Evolutionary conservation across 176 grass and related monocot genomes (phyloP).

Genomic region (Oryza australiensis): DNA sequence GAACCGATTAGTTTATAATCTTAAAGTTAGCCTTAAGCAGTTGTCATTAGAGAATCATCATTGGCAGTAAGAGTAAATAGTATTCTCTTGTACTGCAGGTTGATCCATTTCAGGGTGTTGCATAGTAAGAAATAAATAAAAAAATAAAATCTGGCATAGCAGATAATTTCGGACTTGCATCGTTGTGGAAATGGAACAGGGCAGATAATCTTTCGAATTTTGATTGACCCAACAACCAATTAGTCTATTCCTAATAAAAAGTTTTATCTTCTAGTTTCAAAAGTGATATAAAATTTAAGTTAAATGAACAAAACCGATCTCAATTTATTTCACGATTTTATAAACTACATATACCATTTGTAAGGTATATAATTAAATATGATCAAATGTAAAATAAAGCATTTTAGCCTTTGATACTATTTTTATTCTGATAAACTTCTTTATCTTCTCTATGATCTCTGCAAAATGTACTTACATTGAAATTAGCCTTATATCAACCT

Average conservation of each 20-base stretch:
- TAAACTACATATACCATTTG: too few relatives aligned
- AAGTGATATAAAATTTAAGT: too few relatives aligned
- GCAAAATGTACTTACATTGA: too few relatives aligned
- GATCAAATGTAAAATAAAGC: too few relatives aligned
- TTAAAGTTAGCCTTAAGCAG: background rate
- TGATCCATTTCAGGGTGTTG: background rate
- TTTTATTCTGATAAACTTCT: too few relatives aligned
- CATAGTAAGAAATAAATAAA: background rate
- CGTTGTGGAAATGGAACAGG: background rate
- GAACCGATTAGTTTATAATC: background rate
- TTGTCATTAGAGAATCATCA: background rate
- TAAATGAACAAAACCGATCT: too few relatives aligned
- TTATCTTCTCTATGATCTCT: too few relatives aligned
- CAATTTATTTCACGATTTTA: too few relatives aligned
- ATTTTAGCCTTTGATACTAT: too few relatives aligned
- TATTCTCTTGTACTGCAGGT: background rate
- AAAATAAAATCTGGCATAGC: background rate
- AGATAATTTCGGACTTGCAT: background rate
- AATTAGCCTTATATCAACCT: background rate
- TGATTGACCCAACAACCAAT: slow-evolving; percentile 1
- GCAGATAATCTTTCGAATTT: background rate
- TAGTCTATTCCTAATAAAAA: too few relatives aligned
- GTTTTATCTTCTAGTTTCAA: too few relatives aligned
- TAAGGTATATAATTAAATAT: too few relatives aligned
- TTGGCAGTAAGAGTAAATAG: background rate